A percentile compares a stretch with the other conserved stretches of the same genome.
Conservation (phyloP, 1,284 basidiomycete genomes). For the Ustilago nuda region DNA sequence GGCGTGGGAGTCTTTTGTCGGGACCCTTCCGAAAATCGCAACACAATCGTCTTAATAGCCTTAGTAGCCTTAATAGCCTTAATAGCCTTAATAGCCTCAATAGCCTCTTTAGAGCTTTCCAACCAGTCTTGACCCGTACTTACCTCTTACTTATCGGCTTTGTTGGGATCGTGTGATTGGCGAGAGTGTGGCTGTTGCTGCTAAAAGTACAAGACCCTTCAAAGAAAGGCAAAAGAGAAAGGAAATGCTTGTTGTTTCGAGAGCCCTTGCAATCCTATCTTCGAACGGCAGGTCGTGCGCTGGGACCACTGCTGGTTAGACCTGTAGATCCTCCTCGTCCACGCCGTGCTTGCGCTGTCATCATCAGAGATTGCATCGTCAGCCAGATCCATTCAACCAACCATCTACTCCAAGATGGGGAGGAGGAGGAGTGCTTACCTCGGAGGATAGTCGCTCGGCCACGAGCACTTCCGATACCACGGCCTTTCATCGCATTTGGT, state of each 20-base stretch:
- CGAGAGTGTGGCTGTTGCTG: neutral
- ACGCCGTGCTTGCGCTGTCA: slow-evolving; percentile 51
- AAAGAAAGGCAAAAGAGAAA: neutral
- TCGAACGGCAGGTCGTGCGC: slow-evolving; percentile 36
- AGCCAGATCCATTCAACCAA: neutral
- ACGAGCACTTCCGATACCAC: slow-evolving; percentile 98
- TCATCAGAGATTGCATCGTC: neutral
- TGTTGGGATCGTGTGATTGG: slow-evolving; percentile 7
- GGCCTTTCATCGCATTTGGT: slow-evolving; percentile 96
- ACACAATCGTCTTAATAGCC: neutral
- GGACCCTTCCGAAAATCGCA: neutral
- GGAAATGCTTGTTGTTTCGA: neutral
- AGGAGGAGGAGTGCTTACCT: slow-evolving; percentile 68
- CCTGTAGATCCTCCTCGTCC: slow-evolving; percentile 42
- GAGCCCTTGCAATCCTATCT: slow-evolving; percentile 13
- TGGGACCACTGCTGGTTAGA: slow-evolving; percentile 9
- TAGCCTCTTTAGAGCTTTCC: no score
- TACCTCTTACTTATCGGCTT: neutral
- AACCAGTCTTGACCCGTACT: no score
- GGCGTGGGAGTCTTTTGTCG: neutral
- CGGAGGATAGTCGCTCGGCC: slow-evolving; percentile 96
- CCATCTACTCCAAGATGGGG: neutral
- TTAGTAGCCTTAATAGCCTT: no score
- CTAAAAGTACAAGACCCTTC: slow-evolving; percentile 37
- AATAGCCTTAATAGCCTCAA: neutral